These are phyloP conservation scores for Neofusicoccum sp. DNA, from an alignment of 2,329 filamentous ascomycete genomes.

Conservation along the genomic window DNA sequence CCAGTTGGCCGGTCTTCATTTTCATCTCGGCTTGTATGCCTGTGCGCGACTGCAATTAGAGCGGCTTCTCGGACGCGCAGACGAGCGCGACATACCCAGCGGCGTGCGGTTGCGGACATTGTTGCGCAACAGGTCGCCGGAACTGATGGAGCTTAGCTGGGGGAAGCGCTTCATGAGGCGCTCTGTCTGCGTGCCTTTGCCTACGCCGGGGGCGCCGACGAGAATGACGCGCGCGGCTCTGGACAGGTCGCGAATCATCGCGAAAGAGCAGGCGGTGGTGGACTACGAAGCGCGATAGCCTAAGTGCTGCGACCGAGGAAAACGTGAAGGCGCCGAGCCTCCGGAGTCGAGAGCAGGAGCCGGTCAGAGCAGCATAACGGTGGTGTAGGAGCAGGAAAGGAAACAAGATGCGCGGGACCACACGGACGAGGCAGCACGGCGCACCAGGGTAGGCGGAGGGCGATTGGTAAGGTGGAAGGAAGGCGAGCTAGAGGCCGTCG, in stretches of 20 bases:
- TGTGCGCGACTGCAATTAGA: constrained; percentile 36
- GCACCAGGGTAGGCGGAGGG: no score
- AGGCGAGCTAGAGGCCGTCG: not conserved
- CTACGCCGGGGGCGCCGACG: constrained; percentile 92
- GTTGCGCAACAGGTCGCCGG: constrained; percentile 84
- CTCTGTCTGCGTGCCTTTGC: constrained; percentile 94
- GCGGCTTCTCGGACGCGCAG: not conserved
- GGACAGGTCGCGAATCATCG: constrained; percentile 30
- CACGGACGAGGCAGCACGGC: not conserved
- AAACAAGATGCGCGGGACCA: not conserved
- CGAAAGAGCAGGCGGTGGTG: not conserved
- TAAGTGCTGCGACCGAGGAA: not conserved
- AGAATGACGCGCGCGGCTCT: constrained; percentile 90
- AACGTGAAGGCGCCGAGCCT: not conserved
- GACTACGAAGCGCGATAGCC: not conserved
- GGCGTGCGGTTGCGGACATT: constrained; percentile 89
- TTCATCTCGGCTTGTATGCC: constrained; percentile 86
- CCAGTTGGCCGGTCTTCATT: constrained; percentile 86
- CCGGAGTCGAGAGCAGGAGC: not conserved
- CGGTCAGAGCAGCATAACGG: constrained; percentile 7
- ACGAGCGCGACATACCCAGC: constrained; percentile 60
- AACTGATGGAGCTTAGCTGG: constrained; percentile 86
- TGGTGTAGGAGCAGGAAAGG: not conserved
- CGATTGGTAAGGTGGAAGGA: not conserved
- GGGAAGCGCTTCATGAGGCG: constrained; percentile 83